Percentiles rank a stretch among this genome's conserved stretches.
Conservation (phyloP, 495 filamentous ascomycete species). For the Beverwykella pulmonaria region DNA sequence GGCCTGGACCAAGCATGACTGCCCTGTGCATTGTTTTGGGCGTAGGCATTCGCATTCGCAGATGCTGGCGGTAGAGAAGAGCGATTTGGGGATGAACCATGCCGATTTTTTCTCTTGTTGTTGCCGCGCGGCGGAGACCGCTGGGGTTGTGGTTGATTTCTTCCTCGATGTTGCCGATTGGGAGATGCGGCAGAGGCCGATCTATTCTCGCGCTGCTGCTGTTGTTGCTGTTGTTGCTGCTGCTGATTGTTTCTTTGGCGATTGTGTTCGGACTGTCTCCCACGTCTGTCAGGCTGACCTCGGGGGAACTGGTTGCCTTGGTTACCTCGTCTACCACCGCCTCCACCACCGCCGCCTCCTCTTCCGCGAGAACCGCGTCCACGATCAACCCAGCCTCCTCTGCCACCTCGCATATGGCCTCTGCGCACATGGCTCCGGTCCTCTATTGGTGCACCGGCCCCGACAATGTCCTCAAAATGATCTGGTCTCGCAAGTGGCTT, state of each 20-base stretch:
- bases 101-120: not conserved
- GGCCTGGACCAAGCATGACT: not conserved
- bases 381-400: constrained; percentile 32
- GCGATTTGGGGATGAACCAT: not conserved
- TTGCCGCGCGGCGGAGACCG: constrained; percentile 7
- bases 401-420: constrained; percentile 18
- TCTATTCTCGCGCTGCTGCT: constrained; percentile 15
- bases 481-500: constrained; percentile 40
- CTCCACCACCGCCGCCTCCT: constrained; percentile 33
- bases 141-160: not conserved
- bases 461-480: constrained; percentile 34
- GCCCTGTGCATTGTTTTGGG: constrained; percentile 12
- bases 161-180: constrained; percentile 5
- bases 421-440: constrained; percentile 38
- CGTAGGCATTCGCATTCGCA: constrained; percentile 20
- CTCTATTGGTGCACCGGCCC: constrained; percentile 35
- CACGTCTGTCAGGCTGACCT: constrained; percentile 12
- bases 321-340: constrained; percentile 49
- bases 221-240: not conserved
- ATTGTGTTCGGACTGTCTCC: constrained; percentile 11
- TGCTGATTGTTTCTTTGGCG: constrained; percentile 2
- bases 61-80: constrained; percentile 4
- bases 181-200: constrained; percentile 10
- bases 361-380: constrained; percentile 35
- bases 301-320: constrained; percentile 43